Conservation (phyloP, 1,284 basidiomycete species). For the Fomitopsis betulina region DNA sequence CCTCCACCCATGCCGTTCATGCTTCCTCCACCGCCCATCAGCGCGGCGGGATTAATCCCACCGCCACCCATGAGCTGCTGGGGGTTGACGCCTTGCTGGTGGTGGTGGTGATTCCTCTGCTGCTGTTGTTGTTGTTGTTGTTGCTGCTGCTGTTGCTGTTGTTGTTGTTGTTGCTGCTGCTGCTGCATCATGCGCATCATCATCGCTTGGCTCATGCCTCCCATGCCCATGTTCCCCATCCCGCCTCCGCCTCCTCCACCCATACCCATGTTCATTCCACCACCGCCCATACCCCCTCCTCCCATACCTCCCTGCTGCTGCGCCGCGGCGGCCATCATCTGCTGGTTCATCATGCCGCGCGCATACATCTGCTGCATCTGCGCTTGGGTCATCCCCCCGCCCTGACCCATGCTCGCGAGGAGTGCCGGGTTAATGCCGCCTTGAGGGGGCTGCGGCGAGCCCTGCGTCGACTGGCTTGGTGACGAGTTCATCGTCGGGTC, state of each 20-base stretch:
- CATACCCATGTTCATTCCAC: slow-evolving; percentile 4
- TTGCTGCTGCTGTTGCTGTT: slow-evolving; percentile 9
- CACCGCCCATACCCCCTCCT: background rate
- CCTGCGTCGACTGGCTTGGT: background rate
- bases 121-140: slow-evolving; percentile 3
- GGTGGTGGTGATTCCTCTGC: background rate
- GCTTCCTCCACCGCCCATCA: slow-evolving; percentile 11
- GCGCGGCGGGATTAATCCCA: slow-evolving; percentile 8
- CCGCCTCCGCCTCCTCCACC: slow-evolving; percentile 1
- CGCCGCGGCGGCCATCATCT: slow-evolving; percentile 2
- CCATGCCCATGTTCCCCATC: background rate
- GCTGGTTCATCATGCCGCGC: background rate
- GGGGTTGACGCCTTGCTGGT: slow-evolving; percentile 3
- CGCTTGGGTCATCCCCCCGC: slow-evolving; percentile 15
- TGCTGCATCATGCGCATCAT: slow-evolving; percentile 2
- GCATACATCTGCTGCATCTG: slow-evolving; percentile 10
- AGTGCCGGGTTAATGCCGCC: background rate
- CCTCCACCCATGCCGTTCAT: slow-evolving; percentile 6
- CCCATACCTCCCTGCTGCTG: slow-evolving; percentile 9
- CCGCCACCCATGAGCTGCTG: slow-evolving; percentile 3
- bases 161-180: slow-evolving; percentile 10
- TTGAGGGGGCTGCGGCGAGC: background rate
- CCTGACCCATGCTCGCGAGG: background rate
- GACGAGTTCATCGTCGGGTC: background rate
- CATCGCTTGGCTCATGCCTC: slow-evolving; percentile 3